Evolutionary conservation across 768 basidiomycete species (phyloP), one percentile per base, ranked within the genome.

Genomic region (Boletus pseudo-olivaceus): DNA sequence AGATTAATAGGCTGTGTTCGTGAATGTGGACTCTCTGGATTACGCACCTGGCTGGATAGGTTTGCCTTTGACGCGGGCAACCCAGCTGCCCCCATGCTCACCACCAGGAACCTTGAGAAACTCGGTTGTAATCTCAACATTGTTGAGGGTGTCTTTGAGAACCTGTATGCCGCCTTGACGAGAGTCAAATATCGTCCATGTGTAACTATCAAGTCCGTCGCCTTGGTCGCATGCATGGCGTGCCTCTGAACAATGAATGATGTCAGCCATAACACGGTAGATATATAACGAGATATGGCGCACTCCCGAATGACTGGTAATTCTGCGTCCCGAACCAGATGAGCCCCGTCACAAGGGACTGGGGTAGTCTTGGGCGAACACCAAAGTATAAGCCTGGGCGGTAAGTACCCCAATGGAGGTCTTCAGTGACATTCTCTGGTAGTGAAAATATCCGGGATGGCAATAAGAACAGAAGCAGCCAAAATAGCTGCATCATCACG

Each of bases 361-460:
- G 83, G 0, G 94, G 93, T 58, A 92, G 73, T 41, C 87, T 80
- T 12, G 95, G 91, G 46, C 91, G 76, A 42, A 97, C 76, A 19
- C 95, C 95, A 71, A 97, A 96, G 74, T 98, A 98, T n/a, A 97
- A 79, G 64, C 93, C 91, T 0, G 95, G 92, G 39, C 95, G 77
- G 71, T 93, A 97, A 0, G 88, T 76, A 1, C 93, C 92, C 85
- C 85, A 87, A 39, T 81, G 58, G 7, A 85, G 65, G 2, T 77
- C 72, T 26, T 72, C 72, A 5, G 78, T 69, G 43, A 43, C 59
- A 56, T 80, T 76, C 19, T 57, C 54, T 30, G 64, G 51, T 32
- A 55, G 33, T 17, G 70, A 64, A 38, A 50, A 56, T 47, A 47
- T 53, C 27, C 27, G n/a, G 19, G 44, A 42, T 27, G 70, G 58